These are phyloP conservation scores for Colletotrichum aenigma DNA, from an alignment of 2,329 filamentous ascomycete genomes.

Conservation along the genomic window DNA sequence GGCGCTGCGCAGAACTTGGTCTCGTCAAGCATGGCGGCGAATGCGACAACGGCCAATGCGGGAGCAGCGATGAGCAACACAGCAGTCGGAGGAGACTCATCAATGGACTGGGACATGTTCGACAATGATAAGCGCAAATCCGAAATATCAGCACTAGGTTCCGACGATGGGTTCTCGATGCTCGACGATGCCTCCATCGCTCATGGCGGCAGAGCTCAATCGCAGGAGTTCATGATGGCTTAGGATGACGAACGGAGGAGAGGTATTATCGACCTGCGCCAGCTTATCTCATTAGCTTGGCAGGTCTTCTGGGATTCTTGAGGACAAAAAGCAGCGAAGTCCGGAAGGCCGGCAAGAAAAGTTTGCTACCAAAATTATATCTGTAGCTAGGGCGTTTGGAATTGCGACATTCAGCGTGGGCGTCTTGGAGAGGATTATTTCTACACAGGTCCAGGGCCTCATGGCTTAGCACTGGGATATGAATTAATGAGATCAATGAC, in stretches of 20 bases:
- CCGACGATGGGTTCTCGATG: neutral
- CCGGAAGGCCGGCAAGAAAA: neutral
- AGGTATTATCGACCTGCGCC: neutral
- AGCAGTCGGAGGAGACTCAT: neutral
- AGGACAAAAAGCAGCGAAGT: neutral
- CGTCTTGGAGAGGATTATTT: neutral
- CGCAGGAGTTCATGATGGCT: neutral
- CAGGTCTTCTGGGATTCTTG: neutral
- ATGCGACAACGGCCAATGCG: neutral
- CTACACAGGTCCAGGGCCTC: neutral
- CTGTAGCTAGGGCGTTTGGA: neutral
- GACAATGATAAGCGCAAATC: neutral
- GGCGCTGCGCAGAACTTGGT: conserved; percentile 12
- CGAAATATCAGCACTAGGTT: neutral
- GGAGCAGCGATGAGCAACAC: neutral
- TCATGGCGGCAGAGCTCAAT: neutral
- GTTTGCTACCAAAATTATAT: neutral
- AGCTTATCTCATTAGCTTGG: neutral
- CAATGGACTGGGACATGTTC: conserved; percentile 6
- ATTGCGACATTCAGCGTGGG: neutral
- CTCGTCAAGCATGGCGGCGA: neutral
- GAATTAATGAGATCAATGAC: neutral
- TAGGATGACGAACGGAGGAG: neutral
- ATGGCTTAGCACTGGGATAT: neutral
- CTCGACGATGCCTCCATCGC: neutral